Base-by-base conservation (phyloP, 768 basidiomycete species). In the Suillus subalutaceus region DNA sequence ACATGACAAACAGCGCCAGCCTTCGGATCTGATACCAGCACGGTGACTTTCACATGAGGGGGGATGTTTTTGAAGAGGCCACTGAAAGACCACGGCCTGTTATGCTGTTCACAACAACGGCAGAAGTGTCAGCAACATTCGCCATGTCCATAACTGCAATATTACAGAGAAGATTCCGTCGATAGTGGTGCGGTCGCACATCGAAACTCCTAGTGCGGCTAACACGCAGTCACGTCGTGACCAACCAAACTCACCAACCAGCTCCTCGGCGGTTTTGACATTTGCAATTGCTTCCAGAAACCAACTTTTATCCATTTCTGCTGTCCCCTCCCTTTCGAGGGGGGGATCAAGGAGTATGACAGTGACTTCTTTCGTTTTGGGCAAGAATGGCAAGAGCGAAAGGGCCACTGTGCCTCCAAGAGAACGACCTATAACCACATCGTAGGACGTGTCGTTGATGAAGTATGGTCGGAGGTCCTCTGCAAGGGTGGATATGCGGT, bases 61-160 rank as follows among this genome's bases (percentile, higher is more conserved):
- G 68, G 50, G 2, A 61, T 41, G 6, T 16, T n/a, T 0, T 66
- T 9, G 1, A 75, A 41, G 13, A 48, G 23, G 3, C 66, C 13
- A 15, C 68, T 53, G 57, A 72, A 72, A 18, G 56, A 7, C 74
- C 74, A 77, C 3, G 44, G 70, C 63, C 43, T 59, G 61, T 74
- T 75, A 12, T 43, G 38, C 18, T 65, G 7, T 26, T 35, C 3
- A 37, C 23, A 6, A 60, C 9, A 59, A 58, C 12, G 4, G 18
- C 20, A 48, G 8, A 53, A 23, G 20, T 20, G 32, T 58, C 13
- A 63, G 40, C 6, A 37, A 35, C 13, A 32, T 20, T 62, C 23
- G 12, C 9, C 6, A 59, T 30, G 30, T 43, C 26, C 10, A 43
- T 35, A 13, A 18, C 32, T 32, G 3, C 1, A 66, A 13, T 37